A percentile compares a stretch with the other conserved stretches of the same genome.
phyloP scores from a whole-genome alignment of 1,284 basidiomycete genomes.

The Cutaneotrichosporon curvatum region DNA sequence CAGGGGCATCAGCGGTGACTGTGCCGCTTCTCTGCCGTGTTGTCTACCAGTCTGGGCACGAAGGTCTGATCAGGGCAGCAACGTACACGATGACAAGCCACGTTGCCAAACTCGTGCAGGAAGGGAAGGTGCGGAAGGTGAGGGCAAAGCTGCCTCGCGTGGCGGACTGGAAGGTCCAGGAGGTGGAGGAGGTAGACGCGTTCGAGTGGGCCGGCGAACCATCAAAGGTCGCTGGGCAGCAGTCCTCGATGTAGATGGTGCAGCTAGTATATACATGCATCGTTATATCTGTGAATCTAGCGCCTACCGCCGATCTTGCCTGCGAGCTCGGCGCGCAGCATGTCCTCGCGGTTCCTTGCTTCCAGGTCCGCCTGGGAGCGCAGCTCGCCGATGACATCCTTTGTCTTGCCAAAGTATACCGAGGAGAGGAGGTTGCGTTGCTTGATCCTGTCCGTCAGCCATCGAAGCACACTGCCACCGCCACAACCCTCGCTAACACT shows the following conservation, averaged over 20 bases:
- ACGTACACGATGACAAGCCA: conserved; percentile 24
- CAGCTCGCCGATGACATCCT: conserved; percentile 86
- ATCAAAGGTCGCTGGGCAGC: not conserved
- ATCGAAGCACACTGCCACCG: no score
- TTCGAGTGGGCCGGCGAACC: conserved; percentile 30
- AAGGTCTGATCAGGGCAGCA: conserved; percentile 30
- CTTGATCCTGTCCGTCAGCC: conserved; percentile 57
- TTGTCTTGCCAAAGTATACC: conserved; percentile 97
- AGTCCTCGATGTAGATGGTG: not conserved
- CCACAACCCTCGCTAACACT: conserved; percentile 10
- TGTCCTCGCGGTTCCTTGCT: conserved; percentile 68
- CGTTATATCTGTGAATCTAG: conserved; percentile 2
- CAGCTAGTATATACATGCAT: no score
- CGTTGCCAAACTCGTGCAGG: conserved; percentile 49
- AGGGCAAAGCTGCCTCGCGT: conserved; percentile 21
- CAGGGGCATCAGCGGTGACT: conserved; percentile 9
- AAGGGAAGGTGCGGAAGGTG: conserved; percentile 53
- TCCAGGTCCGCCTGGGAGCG: conserved; percentile 81
- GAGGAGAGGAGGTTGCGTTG: conserved; percentile 94
- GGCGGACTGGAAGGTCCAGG: conserved; percentile 20
- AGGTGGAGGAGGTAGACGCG: conserved; percentile 20
- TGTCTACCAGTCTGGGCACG: conserved; percentile 33
- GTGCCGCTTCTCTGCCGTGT: conserved; percentile 26
- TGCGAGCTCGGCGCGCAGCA: conserved; percentile 88
- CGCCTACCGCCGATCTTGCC: conserved; percentile 49